Evolutionary conservation across 2,329 filamentous ascomycete genomes (phyloP), one percentile per base, ranked within the genome.

Genomic region (Claviceps humidiphila): DNA sequence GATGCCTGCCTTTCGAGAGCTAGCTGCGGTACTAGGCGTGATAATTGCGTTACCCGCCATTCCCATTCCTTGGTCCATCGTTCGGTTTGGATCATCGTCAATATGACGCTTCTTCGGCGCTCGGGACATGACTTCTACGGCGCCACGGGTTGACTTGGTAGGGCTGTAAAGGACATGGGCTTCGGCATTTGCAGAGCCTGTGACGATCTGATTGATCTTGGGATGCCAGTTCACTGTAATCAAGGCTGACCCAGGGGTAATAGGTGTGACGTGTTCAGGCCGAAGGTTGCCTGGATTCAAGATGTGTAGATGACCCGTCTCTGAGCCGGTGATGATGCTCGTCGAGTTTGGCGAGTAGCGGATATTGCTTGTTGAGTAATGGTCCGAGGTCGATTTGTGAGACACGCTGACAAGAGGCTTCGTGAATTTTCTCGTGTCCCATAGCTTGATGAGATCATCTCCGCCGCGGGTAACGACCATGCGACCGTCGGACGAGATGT

Each of bases 361-460:
- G 63, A 98, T 95, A 63, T 89, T 95, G 51, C 82, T 85, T 54
- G 87, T 90, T 0, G 87, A 80, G 64, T 87, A 95, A 61, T 89
- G 83, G 53, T 84, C 82, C 1, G 89, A 91, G 14, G 87, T 95
- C 1, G 91, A 95, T 1, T 79, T 69, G 66, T 95, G 89, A 5
- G 83, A 72, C 16, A 88, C 81, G 1, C 83, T 87, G 47, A 89
- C 87, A 14, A 98, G 77, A 4, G 93, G 89, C 53, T 85, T 76
- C 65, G 93, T 97, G 74, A 98, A 95, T 63, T 96, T 97, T 54
- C 93, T 82, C 3, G 85, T 94, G 65, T 98, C 93, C 93, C 93
- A 98, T 2, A 96, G 76, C 70, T 97, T 97, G 68, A 98, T 91
- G 2, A 86, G 78, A 63, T 94, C 82, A 67, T 98, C 93, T 49